Evolutionary conservation across 176 grass and related monocot genomes (phyloP).

Genomic region (Canna indica): DNA sequence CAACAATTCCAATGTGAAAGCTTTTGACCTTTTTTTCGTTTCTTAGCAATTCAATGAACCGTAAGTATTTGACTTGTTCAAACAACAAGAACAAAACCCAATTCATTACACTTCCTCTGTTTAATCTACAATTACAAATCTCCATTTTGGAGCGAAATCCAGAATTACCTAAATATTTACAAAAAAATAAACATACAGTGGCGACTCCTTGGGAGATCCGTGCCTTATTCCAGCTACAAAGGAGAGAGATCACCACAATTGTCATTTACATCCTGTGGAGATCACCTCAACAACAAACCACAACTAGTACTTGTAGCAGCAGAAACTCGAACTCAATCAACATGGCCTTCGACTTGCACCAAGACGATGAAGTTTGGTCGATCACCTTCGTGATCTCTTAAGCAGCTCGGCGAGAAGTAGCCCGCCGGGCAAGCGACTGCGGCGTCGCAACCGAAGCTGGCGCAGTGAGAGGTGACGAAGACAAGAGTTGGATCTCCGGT

Average conservation of each 20-base stretch:
- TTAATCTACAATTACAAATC: neutral
- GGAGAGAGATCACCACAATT: neutral
- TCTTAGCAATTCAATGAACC: neutral
- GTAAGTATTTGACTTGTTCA: neutral
- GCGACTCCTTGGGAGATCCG: neutral
- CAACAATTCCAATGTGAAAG: too few relatives aligned
- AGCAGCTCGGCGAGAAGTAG: neutral
- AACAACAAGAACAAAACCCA: neutral
- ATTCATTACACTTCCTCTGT: neutral
- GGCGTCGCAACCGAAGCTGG: neutral
- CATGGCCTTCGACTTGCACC: neutral
- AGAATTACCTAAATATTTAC: conserved; percentile 1
- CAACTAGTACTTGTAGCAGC: neutral
- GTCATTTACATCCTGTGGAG: neutral
- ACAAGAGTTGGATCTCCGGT: conserved; percentile 5
- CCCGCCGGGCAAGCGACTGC: conserved; percentile 10
- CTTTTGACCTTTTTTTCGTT: neutral
- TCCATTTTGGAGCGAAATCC: too few relatives aligned
- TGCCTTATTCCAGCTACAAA: neutral
- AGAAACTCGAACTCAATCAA: neutral
- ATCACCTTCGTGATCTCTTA: conserved; percentile 14
- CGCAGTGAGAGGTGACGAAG: neutral
- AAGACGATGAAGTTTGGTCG: too few relatives aligned
- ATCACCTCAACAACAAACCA: too few relatives aligned
- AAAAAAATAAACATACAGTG: neutral